A percentile compares a stretch with the other conserved stretches of the same genome.
Evolutionary conservation across 768 basidiomycete genomes (phyloP).

Genomic region (Infundibulicybe gibba): DNA sequence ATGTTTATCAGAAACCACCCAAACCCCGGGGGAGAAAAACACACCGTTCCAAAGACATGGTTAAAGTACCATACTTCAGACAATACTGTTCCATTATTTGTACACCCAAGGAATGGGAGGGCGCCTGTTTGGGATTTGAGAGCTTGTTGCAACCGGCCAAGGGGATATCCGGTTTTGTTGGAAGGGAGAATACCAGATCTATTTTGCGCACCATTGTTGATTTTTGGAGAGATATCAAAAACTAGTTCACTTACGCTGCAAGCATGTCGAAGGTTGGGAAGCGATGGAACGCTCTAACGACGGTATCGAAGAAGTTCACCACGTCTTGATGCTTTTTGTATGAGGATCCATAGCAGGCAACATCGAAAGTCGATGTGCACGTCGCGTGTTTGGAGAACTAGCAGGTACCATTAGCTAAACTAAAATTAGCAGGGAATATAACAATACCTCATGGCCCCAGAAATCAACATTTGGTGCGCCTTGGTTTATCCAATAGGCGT

Average conservation of each 20-base stretch:
- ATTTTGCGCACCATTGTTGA: not conserved
- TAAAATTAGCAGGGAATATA: not conserved
- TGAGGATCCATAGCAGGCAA: conserved; percentile 58
- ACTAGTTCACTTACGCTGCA: conserved; percentile 42
- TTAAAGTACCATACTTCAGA: conserved; percentile 69
- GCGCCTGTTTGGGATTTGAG: conserved; percentile 58
- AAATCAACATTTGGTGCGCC: conserved; percentile 55
- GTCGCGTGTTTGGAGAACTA: conserved; percentile 73
- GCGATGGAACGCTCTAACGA: conserved; percentile 51
- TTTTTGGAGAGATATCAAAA: not conserved
- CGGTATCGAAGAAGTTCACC: conserved; percentile 65
- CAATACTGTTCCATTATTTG: conserved; percentile 50
- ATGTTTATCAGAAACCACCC: not conserved
- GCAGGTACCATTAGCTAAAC: not conserved
- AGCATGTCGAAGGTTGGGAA: conserved; percentile 72
- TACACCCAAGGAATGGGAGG: conserved; percentile 64
- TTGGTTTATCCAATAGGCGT: conserved; percentile 69
- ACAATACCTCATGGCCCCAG: conserved; percentile 67
- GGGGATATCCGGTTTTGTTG: conserved; percentile 60
- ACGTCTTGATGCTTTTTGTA: conserved; percentile 68
- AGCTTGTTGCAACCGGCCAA: conserved; percentile 47
- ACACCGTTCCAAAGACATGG: conserved; percentile 63
- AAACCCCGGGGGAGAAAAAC: conserved; percentile 11
- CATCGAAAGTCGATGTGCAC: conserved; percentile 74
- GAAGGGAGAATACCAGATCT: conserved; percentile 63